Conservation (phyloP, 805 yeast species). For the Wickerhamomyces sydowiorum region DNA sequence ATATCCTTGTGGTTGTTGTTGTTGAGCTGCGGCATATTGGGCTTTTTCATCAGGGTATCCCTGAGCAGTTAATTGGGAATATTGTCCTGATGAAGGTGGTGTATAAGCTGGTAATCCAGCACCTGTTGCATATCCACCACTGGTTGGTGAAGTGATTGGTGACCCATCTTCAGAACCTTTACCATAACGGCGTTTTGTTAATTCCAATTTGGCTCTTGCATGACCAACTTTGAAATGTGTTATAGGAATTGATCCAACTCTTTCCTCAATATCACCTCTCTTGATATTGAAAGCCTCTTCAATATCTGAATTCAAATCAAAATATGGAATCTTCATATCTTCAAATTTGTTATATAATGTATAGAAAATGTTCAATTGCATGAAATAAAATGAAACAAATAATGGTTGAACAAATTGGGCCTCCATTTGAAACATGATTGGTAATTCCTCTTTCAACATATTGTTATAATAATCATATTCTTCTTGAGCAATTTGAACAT, state of each 20-base stretch:
- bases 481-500: slow-evolving; percentile 84
- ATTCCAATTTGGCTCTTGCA: slow-evolving; percentile 77
- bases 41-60: slow-evolving; percentile 30
- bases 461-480: slow-evolving; percentile 96
- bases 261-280: slow-evolving; percentile 88
- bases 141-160: slow-evolving; percentile 23
- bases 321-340: slow-evolving; percentile 95
- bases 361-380: slow-evolving; percentile 96
- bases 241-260: slow-evolving; percentile 81
- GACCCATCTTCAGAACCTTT: slow-evolving; percentile 27
- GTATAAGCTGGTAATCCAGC: slow-evolving; percentile 31
- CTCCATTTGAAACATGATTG: slow-evolving; percentile 80
- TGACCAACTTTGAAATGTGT: slow-evolving; percentile 89
- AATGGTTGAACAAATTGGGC: slow-evolving; percentile 90
- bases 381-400: slow-evolving; percentile 90
- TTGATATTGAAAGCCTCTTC: slow-evolving; percentile 72
- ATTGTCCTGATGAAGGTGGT: slow-evolving; percentile 16
- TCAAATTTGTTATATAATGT: slow-evolving; percentile 88
- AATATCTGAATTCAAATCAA: slow-evolving; percentile 80
- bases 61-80: slow-evolving; percentile 16
- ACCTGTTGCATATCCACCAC: slow-evolving; percentile 8
- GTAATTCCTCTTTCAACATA: slow-evolving; percentile 86
- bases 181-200: slow-evolving; percentile 72
- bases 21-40: slow-evolving; percentile 23
- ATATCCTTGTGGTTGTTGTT: slow-evolving; percentile 19